phyloP scores from a whole-genome alignment of 2,329 filamentous ascomycete species.

The Pyrenophora seminiperda region DNA sequence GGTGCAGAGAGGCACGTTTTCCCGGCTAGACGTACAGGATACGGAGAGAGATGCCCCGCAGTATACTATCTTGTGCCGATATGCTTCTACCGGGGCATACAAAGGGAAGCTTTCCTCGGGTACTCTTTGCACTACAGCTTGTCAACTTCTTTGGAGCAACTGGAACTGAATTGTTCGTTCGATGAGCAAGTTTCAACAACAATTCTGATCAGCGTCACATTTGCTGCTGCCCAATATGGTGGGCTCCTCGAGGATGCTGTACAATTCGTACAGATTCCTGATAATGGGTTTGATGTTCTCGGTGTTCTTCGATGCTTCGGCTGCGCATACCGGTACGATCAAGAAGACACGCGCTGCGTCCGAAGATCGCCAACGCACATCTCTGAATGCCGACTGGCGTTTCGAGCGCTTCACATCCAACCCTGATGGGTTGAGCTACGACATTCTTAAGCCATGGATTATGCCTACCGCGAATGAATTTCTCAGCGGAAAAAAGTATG shows the following conservation, averaged over 20 bases:
- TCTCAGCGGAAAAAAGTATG: slow-evolving; percentile 43
- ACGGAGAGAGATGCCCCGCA: slow-evolving; percentile 13
- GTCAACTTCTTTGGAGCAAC: neutral
- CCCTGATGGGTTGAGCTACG: slow-evolving; percentile 47
- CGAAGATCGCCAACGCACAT: slow-evolving; percentile 35
- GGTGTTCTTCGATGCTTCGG: slow-evolving; percentile 3
- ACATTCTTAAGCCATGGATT: slow-evolving; percentile 51
- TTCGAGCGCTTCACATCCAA: slow-evolving; percentile 48
- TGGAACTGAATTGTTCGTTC: slow-evolving; percentile 5
- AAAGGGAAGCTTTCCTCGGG: slow-evolving; percentile 3
- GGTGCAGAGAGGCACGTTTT: slow-evolving; percentile 7
- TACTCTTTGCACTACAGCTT: neutral
- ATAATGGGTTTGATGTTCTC: slow-evolving; percentile 21
- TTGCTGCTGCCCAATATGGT: slow-evolving; percentile 2
- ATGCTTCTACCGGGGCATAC: slow-evolving; percentile 2
- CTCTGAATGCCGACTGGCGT: slow-evolving; percentile 48
- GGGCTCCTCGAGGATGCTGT: slow-evolving; percentile 3
- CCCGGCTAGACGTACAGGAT: slow-evolving; percentile 7
- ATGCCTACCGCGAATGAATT: slow-evolving; percentile 52
- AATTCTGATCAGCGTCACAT: neutral
- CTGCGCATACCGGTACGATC: slow-evolving; percentile 14
- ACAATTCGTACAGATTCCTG: slow-evolving; percentile 9
- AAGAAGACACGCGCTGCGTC: slow-evolving; percentile 4
- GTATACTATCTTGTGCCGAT: neutral
- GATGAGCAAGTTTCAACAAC: slow-evolving; percentile 2